Conservation (phyloP, 2,329 filamentous ascomycete genomes). For the Dryadomyces quercus-mongolicae region DNA sequence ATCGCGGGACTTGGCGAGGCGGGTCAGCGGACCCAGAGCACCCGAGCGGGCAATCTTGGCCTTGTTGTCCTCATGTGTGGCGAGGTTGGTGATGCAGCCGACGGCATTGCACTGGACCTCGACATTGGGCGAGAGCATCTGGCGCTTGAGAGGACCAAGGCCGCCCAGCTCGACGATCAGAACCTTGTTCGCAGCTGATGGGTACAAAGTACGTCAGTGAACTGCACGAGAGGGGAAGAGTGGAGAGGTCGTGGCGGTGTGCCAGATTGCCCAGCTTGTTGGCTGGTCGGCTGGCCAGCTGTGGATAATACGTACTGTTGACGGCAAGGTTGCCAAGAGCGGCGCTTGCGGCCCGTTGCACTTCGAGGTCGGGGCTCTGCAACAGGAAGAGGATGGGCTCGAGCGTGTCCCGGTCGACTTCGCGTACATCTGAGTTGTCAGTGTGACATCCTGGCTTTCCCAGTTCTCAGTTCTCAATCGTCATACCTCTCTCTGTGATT, state of each 20-base stretch:
- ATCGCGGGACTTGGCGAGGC: conserved; percentile 90
- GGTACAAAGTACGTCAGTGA: too few species aligned
- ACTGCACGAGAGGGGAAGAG: background rate
- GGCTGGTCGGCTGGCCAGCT: too few species aligned
- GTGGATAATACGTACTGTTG: conserved; percentile 65
- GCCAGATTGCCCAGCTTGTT: background rate
- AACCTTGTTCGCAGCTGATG: conserved; percentile 88
- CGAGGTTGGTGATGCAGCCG: conserved; percentile 95
- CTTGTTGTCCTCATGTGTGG: conserved; percentile 98
- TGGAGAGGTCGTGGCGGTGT: background rate
- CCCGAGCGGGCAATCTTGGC: conserved; percentile 95
- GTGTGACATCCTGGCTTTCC: background rate
- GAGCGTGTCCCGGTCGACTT: conserved; percentile 89
- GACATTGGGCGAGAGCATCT: conserved; percentile 97
- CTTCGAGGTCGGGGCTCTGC: conserved; percentile 91
- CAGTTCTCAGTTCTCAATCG: background rate
- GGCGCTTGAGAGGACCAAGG: conserved; percentile 80
- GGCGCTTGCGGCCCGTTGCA: conserved; percentile 90
- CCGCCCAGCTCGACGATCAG: conserved; percentile 88
- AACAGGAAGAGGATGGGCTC: conserved; percentile 93
- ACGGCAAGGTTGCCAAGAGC: conserved; percentile 93
- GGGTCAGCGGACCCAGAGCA: conserved; percentile 79
- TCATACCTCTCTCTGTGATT: conserved; percentile 90
- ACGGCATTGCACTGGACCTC: conserved; percentile 99
- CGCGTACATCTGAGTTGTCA: conserved; percentile 65